Base-by-base conservation (phyloP, 139 green algal genomes). In the Tetraselmis striata region DNA sequence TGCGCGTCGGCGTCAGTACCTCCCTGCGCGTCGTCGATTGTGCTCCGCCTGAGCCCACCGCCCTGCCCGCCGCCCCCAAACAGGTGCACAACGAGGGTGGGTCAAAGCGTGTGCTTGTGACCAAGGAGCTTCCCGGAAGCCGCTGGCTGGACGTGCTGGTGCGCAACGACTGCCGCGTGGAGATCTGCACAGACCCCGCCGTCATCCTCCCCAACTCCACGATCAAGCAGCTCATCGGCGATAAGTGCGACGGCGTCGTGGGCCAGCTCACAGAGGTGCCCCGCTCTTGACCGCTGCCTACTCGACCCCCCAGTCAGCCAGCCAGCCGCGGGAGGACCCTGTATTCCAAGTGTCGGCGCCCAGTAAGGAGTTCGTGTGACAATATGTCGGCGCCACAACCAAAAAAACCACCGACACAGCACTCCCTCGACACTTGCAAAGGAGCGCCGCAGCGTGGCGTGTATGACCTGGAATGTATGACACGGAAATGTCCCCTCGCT, bases 221-320 rank as follows among this genome's bases (percentile, higher is more conserved):
- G 27, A 95, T 99, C 86, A 92, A 93, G 82, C 83, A 91, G 80
- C 90, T 99, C 1, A 96, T 99, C 0, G 95, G 94, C 25, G 83
- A 86, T 76, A 90, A 95, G 74, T 98, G 94, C 81, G 92, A 99
- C 77, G 96, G 96, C 27, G 96, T 99, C 28, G 95, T 99, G n/a
- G 97, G 96, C 1, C 96, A 99, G 88, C 87, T 98, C 5, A 98
- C 95, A 26, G 95, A 98, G 93, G 94, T 95, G 83, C 11, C 5
- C 23, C 26, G n/a, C n/a, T n/a, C n/a, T n/a, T n/a, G n/a, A n/a
- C n/a, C n/a, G n/a, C n/a, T n/a, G n/a, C n/a, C n/a, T n/a, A n/a
- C n/a, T n/a, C n/a, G n/a, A n/a, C n/a, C n/a, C n/a, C n/a, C n/a
- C n/a, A n/a, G n/a, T n/a, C n/a, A n/a, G n/a, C n/a, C n/a, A n/a